Evolutionary conservation across 1,284 basidiomycete species (phyloP).

Genomic region (Sutorius eximius): DNA sequence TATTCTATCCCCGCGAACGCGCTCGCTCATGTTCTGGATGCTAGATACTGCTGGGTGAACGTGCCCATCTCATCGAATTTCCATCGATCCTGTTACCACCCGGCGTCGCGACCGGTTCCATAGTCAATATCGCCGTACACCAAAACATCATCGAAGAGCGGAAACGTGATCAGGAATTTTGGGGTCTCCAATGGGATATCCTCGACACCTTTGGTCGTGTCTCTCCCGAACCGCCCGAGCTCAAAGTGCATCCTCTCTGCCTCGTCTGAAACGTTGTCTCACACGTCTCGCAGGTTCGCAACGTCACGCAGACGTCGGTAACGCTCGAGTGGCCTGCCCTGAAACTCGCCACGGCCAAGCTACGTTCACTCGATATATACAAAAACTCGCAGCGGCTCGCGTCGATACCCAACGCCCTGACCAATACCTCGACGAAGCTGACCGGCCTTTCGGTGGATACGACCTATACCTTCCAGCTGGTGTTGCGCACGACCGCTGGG

Average conservation of each 20-base stretch:
- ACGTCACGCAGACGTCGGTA: slow-evolving; percentile 92
- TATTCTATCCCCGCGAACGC: neutral
- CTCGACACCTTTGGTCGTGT: slow-evolving; percentile 69
- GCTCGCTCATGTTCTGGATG: slow-evolving; percentile 3
- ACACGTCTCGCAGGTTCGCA: slow-evolving; percentile 62
- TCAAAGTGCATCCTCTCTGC: slow-evolving; percentile 47
- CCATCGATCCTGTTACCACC: slow-evolving; percentile 90
- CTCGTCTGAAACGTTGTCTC: neutral
- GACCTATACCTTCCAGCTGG: slow-evolving; percentile 89
- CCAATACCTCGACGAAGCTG: slow-evolving; percentile 87
- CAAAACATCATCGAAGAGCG: slow-evolving; percentile 83
- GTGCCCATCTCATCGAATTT: slow-evolving; percentile 94
- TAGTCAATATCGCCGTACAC: slow-evolving; percentile 89
- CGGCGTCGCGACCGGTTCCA: slow-evolving; percentile 89
- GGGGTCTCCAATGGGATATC: slow-evolving; percentile 79
- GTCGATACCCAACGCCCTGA: slow-evolving; percentile 75
- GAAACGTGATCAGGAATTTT: slow-evolving; percentile 77
- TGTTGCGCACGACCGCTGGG: slow-evolving; percentile 88
- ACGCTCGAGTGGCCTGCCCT: slow-evolving; percentile 89
- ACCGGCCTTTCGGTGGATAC: slow-evolving; percentile 87
- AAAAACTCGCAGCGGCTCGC: slow-evolving; percentile 87
- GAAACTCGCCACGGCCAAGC: slow-evolving; percentile 80
- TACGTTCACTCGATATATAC: slow-evolving; percentile 88
- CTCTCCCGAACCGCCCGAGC: slow-evolving; percentile 70
- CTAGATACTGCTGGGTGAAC: slow-evolving; percentile 86